Percentiles rank a stretch among this genome's conserved stretches.
phyloP scores from a whole-genome alignment of 23 red algal species.

The Gracilaria domingensis region DNA sequence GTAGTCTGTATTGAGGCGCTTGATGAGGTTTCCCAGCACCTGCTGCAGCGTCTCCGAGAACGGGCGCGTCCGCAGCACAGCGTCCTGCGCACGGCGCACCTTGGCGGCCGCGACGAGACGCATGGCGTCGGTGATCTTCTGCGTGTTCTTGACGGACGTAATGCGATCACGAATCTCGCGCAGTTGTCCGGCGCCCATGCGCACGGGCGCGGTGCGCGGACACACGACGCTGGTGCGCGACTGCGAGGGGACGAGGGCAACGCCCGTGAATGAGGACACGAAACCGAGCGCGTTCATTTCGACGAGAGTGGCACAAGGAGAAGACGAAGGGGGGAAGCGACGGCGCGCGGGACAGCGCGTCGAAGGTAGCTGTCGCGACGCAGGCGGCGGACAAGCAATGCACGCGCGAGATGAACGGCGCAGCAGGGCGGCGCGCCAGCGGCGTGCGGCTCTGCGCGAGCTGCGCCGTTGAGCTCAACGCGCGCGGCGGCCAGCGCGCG shows the following conservation, averaged over 20 bases:
- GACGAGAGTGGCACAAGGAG: not conserved
- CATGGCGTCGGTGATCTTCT: constrained; percentile 99
- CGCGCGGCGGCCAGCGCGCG: not conserved
- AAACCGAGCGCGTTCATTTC: constrained; percentile 54
- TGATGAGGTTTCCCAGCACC: constrained; percentile 95
- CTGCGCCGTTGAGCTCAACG: too few relatives aligned
- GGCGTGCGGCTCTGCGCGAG: too few relatives aligned
- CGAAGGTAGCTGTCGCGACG: too few relatives aligned
- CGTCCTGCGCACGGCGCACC: constrained; percentile 98
- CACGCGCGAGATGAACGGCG: too few relatives aligned
- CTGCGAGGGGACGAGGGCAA: constrained; percentile 31
- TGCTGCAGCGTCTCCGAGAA: constrained; percentile 99
- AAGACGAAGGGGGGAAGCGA: not conserved
- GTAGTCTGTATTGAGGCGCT: constrained; percentile 83
- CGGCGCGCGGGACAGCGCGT: too few relatives aligned
- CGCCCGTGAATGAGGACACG: constrained; percentile 62
- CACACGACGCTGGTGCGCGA: not conserved
- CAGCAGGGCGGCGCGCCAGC: too few relatives aligned
- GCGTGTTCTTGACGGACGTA: constrained; percentile 93
- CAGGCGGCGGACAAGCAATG: too few relatives aligned
- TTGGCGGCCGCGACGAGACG: constrained; percentile 97
- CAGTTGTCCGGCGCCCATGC: constrained; percentile 78
- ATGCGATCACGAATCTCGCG: constrained; percentile 91
- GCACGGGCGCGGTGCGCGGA: constrained; percentile 30
- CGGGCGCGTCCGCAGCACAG: constrained; percentile 93